A percentile compares a stretch with the other conserved stretches of the same genome.
Evolutionary conservation across 2,329 filamentous ascomycete genomes (phyloP).

Genomic region (Dryadomyces quercivorus): DNA sequence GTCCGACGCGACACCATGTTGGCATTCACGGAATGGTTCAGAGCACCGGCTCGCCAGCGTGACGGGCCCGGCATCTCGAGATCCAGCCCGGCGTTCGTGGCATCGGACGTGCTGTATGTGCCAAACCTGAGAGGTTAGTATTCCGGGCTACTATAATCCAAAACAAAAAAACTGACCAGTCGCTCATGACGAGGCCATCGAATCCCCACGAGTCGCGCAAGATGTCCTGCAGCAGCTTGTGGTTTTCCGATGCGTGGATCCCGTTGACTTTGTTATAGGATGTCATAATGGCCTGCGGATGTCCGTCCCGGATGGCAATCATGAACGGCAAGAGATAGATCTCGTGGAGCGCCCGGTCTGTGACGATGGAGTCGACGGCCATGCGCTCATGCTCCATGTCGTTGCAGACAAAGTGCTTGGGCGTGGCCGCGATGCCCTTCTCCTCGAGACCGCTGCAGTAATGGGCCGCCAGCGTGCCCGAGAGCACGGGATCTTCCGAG

Average conservation of each 20-base stretch:
- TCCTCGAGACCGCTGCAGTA: slow-evolving; percentile 24
- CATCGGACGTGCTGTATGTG: slow-evolving; percentile 16
- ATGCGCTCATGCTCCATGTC: slow-evolving; percentile 26
- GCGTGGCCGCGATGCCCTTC: slow-evolving; percentile 22
- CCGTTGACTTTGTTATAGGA: slow-evolving; percentile 29
- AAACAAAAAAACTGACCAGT: slow-evolving; percentile 16
- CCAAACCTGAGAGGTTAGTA: slow-evolving; percentile 9
- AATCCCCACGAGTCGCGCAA: slow-evolving; percentile 26
- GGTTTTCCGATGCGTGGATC: slow-evolving; percentile 24
- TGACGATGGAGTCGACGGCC: slow-evolving; percentile 22
- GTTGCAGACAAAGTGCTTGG: slow-evolving; percentile 29
- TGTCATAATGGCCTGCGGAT: slow-evolving; percentile 24
- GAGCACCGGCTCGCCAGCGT: slow-evolving; percentile 16
- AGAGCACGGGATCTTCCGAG: slow-evolving; percentile 26
- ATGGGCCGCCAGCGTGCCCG: slow-evolving; percentile 22
- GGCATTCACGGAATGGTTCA: slow-evolving; percentile 12
- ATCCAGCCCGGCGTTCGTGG: slow-evolving; percentile 15
- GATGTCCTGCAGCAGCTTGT: slow-evolving; percentile 20
- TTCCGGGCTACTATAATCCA: too few species aligned
- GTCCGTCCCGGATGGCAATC: slow-evolving; percentile 21
- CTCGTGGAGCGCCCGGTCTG: slow-evolving; percentile 26
- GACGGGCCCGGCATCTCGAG: slow-evolving; percentile 21
- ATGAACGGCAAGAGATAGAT: slow-evolving; percentile 27
- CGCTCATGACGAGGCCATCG: slow-evolving; percentile 25
- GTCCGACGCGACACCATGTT: slow-evolving; percentile 15